A percentile compares a stretch with the other conserved stretches of the same genome.
phyloP scores from a whole-genome alignment of 305 asterid species.

The Solanum aculeatissimum region DNA sequence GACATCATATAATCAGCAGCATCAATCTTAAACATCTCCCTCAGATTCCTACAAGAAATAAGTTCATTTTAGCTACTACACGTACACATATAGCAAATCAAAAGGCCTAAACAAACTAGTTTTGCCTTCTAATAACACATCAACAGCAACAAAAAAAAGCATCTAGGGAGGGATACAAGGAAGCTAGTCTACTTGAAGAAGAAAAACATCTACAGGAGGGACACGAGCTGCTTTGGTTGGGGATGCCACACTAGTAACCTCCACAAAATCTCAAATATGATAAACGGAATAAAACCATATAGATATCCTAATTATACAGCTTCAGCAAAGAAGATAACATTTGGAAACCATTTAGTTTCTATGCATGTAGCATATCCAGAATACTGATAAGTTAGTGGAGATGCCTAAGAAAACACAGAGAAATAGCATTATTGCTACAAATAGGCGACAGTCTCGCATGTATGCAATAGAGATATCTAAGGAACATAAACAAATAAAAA shows the following conservation, averaged over 20 bases:
- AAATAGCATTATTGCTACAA: neutral
- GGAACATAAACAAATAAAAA: neutral
- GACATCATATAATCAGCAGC: conserved; percentile 99
- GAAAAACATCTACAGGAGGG: neutral
- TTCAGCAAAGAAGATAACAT: neutral
- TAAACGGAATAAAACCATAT: neutral
- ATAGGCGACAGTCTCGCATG: neutral
- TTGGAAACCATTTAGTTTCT: neutral
- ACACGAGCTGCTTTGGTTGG: neutral
- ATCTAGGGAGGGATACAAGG: neutral
- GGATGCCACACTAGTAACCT: neutral
- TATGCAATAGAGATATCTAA: neutral
- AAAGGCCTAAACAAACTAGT: neutral
- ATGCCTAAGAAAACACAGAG: neutral
- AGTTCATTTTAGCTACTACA: conserved; percentile 4
- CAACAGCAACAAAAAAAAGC: neutral
- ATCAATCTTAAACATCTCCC: conserved; percentile 96
- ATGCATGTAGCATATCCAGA: neutral
- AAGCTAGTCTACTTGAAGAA: neutral
- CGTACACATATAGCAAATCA: neutral
- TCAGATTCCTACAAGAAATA: conserved; percentile 52
- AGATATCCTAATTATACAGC: neutral
- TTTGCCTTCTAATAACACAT: neutral
- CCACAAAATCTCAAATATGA: neutral
- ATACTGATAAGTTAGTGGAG: neutral